Conservation (phyloP, 345 rosid genomes). For the Citrus trifoliata region DNA sequence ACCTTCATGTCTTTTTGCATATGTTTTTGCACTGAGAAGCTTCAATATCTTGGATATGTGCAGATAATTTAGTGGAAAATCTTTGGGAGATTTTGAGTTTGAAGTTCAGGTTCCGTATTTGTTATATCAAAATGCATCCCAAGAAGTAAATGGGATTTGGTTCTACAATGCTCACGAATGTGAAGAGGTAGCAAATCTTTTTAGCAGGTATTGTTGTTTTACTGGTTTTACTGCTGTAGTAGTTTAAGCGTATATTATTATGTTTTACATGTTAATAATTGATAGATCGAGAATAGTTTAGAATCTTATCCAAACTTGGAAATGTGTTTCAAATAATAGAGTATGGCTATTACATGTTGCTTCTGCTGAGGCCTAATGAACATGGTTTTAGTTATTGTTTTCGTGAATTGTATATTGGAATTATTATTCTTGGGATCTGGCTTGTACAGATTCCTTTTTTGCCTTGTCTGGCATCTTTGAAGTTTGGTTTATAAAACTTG, state of each 20-base stretch:
- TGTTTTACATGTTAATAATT: not conserved
- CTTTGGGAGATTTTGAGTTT: no score
- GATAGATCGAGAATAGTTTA: not conserved
- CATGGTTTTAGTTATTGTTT: not conserved
- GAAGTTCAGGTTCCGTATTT: no score
- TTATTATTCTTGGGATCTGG: not conserved
- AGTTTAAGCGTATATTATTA: not conserved
- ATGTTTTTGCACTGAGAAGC: no score
- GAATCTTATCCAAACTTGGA: not conserved
- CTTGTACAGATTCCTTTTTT: not conserved
- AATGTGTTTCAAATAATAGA: not conserved
- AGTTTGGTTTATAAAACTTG: not conserved
- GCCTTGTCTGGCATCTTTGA: not conserved
- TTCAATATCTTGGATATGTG: no score
- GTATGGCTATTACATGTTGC: not conserved
- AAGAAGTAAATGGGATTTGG: no score
- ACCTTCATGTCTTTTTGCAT: no score
- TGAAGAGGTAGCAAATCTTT: conserved; percentile 88
- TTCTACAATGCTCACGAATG: conserved; percentile 85
- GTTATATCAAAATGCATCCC: no score
- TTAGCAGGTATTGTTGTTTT: conserved; percentile 55
- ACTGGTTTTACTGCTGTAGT: not conserved
- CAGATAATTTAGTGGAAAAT: no score
- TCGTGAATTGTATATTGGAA: not conserved
- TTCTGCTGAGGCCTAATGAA: not conserved